A percentile compares a stretch with the other conserved stretches of the same genome.
These are phyloP conservation scores for Ambrosiella beaveri DNA, from an alignment of 2,329 filamentous ascomycete species.

Conservation along the genomic window DNA sequence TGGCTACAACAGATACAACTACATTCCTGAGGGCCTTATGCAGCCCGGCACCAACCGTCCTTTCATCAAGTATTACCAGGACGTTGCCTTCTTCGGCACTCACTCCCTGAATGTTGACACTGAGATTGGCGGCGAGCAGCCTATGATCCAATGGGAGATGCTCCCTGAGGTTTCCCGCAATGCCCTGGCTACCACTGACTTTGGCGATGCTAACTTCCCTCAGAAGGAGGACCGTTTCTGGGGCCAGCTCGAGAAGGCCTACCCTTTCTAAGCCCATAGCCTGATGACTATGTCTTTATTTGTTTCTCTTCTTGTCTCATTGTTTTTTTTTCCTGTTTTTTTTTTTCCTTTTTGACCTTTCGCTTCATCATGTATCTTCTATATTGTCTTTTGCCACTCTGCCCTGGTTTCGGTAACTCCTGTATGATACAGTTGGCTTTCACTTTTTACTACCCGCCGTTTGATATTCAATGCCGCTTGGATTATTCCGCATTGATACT, in stretches of 20 bases:
- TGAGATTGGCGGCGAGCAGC: slow-evolving; percentile 22
- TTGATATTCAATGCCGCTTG: neutral
- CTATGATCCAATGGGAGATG: slow-evolving; percentile 28
- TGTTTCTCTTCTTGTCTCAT: neutral
- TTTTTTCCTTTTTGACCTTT: neutral
- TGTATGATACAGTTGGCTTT: neutral
- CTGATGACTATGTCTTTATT: neutral
- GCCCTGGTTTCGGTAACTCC: neutral
- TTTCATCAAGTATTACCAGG: slow-evolving; percentile 21
- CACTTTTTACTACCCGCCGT: neutral
- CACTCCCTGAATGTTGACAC: slow-evolving; percentile 23
- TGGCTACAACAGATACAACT: slow-evolving; percentile 18
- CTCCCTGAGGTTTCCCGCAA: slow-evolving; percentile 20
- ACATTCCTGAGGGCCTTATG: neutral
- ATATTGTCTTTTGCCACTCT: neutral
- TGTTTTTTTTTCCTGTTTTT: neutral
- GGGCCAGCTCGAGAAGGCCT: slow-evolving; percentile 15
- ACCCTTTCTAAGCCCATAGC: slow-evolving; percentile 6
- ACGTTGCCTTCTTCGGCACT: slow-evolving; percentile 17
- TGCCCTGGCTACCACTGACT: slow-evolving; percentile 23
- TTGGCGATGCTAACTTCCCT: slow-evolving; percentile 25
- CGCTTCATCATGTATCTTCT: neutral
- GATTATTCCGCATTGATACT: neutral
- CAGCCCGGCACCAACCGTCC: slow-evolving; percentile 14
- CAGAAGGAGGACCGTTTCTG: slow-evolving; percentile 21